A percentile compares a stretch with the other conserved stretches of the same genome.
Evolutionary conservation across 2,329 filamentous ascomycete species (phyloP).

Genomic region (Lecanicillium sp.): DNA sequence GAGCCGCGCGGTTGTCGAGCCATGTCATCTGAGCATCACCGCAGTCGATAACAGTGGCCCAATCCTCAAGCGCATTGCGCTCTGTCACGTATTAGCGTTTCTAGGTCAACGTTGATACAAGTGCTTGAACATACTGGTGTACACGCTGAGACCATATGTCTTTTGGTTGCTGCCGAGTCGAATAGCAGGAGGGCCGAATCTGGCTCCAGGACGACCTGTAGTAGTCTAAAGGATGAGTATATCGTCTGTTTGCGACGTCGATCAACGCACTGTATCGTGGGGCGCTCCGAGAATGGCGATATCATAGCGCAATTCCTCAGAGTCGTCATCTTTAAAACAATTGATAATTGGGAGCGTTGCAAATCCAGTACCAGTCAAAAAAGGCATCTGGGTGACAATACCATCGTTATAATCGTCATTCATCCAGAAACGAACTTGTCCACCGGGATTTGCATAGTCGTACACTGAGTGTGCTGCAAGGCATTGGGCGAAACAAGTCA

Average conservation of each 20-base stretch:
- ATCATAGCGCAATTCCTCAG: constrained; percentile 18
- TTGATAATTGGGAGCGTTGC: constrained; percentile 21
- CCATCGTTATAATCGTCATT: constrained; percentile 13
- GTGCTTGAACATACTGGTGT: constrained; percentile 15
- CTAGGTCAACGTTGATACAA: neutral
- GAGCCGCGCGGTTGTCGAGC: constrained; percentile 19
- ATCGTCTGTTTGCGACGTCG: neutral
- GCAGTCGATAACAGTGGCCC: constrained; percentile 75
- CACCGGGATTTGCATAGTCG: constrained; percentile 11
- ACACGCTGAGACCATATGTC: constrained; percentile 19
- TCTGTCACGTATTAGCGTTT: constrained; percentile 8
- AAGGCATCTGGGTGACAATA: constrained; percentile 15
- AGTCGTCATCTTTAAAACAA: constrained; percentile 20
- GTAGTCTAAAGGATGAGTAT: constrained; percentile 15
- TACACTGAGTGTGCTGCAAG: neutral
- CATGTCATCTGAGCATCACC: constrained; percentile 47
- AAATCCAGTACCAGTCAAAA: constrained; percentile 19
- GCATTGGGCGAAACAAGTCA: neutral
- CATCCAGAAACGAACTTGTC: constrained; percentile 18
- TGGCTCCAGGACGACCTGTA: constrained; percentile 30
- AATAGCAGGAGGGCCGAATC: constrained; percentile 79
- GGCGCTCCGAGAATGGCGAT: constrained; percentile 26
- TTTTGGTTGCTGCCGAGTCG: constrained; percentile 68
- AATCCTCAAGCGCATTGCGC: constrained; percentile 30
- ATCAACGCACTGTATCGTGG: constrained; percentile 22